These are phyloP conservation scores for Pyricularia sp. DNA, from an alignment of 2,329 filamentous ascomycete species.

Conservation along the genomic window DNA sequence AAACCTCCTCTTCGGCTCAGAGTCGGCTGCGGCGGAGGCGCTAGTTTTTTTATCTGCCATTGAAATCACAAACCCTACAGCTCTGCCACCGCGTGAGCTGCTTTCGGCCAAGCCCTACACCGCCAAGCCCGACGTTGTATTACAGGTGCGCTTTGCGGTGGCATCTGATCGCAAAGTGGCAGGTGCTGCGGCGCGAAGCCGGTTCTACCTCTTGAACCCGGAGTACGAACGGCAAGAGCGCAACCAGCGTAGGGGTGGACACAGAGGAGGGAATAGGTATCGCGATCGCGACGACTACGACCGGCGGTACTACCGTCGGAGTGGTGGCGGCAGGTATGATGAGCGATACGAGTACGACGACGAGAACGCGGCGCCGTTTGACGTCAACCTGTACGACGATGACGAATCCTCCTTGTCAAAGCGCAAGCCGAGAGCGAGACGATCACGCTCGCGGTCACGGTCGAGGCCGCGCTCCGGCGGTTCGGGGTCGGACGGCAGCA, in stretches of 20 bases:
- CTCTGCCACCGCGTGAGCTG: conserved; percentile 47
- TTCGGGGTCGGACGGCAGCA: conserved; percentile 13
- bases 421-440: conserved; percentile 14
- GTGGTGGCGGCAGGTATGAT: conserved; percentile 30
- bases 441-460: conserved; percentile 7
- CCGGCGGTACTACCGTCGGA: conserved; percentile 21
- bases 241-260: conserved; percentile 25
- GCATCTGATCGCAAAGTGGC: conserved; percentile 65
- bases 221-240: conserved; percentile 74
- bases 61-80: conserved; percentile 38
- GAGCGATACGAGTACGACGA: conserved; percentile 27
- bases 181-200: conserved; percentile 67
- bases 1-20: conserved; percentile 64
- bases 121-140: conserved; percentile 51
- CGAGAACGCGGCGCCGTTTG: conserved; percentile 45
- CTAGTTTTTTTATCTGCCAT: conserved; percentile 38
- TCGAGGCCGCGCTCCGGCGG: conserved; percentile 12
- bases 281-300: conserved; percentile 38
- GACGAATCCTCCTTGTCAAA: conserved; percentile 26
- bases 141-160: conserved; percentile 64
- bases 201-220: conserved; percentile 86
- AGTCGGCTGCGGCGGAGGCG: conserved; percentile 38
- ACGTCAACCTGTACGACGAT: conserved; percentile 54
- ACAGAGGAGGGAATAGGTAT: conserved; percentile 41
- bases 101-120: conserved; percentile 58